Base-by-base conservation (phyloP, 2,329 filamentous ascomycete genomes). In the Sporothrix pallida region DNA sequence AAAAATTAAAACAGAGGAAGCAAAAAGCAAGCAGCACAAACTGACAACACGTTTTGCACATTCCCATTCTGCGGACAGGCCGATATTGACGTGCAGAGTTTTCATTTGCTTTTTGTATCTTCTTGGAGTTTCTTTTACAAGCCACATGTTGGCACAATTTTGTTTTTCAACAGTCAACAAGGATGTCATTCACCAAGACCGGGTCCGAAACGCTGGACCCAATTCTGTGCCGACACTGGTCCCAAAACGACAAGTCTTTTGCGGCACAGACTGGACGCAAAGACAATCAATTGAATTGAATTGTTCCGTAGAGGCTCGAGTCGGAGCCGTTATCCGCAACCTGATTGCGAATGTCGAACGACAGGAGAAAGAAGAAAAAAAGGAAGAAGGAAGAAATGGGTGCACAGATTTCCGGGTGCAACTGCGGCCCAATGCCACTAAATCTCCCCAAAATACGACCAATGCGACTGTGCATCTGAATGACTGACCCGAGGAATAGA, bases 141-240 rank as follows among this genome's bases (percentile, higher is more conserved):
- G 31, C 31, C 31, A 37, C 31, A 37, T 37, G 31, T 37, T 37
- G 31, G 31, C 7, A 23, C 52, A 54, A 54, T 54, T 54, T 31
- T 58, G 23, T 58, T 58, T 58, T 58, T 31, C 54, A 31, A 58
- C 54, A 31, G 54, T 23, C 20, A 31, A 13, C 54, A 10, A 58
- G 54, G 54, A 23, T 58, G 54, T 10, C 23, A 4, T 31, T 23
- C 3, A 8, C 3, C 54, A 13, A 26, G 31, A 23, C 54, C 54
- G 54, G 54, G 54, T 58, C 54, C 54, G 54, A 58, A 58, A 58
- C 54, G 23, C 54, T 58, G 54, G 54, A 31, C 23, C 54, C 7
- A 58, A 58, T 54, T 52, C n/a, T 52, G 12, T 52, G 50, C 15
- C 50, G 31, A 37, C 31, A 37, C 31, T 37, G 31, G 31, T 37